Evolutionary conservation across 306 rosid species (phyloP), one percentile per base, ranked within the genome.

Genomic region (Sphenostylis stenocarpa): DNA sequence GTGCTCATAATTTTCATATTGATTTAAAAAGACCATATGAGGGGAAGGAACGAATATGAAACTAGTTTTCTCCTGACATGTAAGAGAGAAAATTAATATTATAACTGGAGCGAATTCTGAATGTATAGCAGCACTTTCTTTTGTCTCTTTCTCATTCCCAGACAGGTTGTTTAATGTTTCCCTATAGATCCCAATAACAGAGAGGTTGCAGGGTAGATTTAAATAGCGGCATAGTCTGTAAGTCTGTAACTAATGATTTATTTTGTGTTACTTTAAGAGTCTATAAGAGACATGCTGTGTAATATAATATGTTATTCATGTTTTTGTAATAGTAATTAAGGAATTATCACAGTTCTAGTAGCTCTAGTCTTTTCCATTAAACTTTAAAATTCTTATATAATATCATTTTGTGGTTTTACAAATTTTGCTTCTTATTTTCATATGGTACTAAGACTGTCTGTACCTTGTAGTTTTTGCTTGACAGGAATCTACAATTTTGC

Each of bases 401-500:
- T 36, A 45, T 38, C 41, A 39, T 2, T 13, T 39, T 21, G 29
- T 73, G 33, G 70, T 29, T 73, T 10, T 60, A 44, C 34, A 60
- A 23, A 45, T 43, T 56, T 4, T 31, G 9, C 41, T 70, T 55
- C 20, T 19, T 61, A 34, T 61, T 51, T 48, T 70, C 26, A 24
- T 17, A 9, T 65, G 53, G 17, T 66, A 39, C 13, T 39, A 17
- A 2, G 20, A 36, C 33, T 63, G 2, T 47, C 31, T 56, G 20
- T 66, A 19, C 17, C 10, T 11, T 13, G 34, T 65, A 26, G 13
- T 29, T 31, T 57, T 57, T 24, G 15, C 26, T 26, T 57, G 58
- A 73, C 64, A 29, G 20, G 51, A 49, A n/a, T 76, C 34, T 3
- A n/a, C 70, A 61, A 39, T 70, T 75, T 67, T 76, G 43, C 52